These are phyloP conservation scores for Lichtheimia ornata DNA, from an alignment of 371 early-diverging fungal genomes.

Conservation along the genomic window DNA sequence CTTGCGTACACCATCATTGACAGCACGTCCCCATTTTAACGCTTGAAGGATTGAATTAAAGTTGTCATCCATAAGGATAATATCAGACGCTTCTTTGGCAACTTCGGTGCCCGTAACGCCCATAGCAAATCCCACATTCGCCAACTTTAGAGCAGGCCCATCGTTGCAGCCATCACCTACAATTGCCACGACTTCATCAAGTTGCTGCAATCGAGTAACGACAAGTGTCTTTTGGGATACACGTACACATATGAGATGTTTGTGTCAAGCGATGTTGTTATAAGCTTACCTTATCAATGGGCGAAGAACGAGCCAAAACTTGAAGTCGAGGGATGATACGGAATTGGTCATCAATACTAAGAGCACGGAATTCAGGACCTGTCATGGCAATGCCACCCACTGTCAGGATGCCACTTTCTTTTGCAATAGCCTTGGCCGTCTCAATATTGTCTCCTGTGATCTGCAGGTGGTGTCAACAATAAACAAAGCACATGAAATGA, in stretches of 20 bases:
- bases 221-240: slow-evolving; percentile 70
- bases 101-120: slow-evolving; percentile 94
- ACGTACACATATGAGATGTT: no score
- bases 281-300: slow-evolving; percentile 56
- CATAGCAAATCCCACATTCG: slow-evolving; percentile 96
- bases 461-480: slow-evolving; percentile 6
- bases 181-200: slow-evolving; percentile 66
- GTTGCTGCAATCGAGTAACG: slow-evolving; percentile 72
- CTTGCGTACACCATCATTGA: slow-evolving; percentile 88
- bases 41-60: slow-evolving; percentile 84
- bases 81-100: slow-evolving; percentile 89
- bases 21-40: slow-evolving; percentile 90
- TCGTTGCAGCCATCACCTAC: slow-evolving; percentile 96
- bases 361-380: slow-evolving; percentile 80
- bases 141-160: slow-evolving; percentile 88
- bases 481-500: neutral
- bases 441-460: slow-evolving; percentile 92
- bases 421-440: slow-evolving; percentile 85
- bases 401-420: slow-evolving; percentile 75
- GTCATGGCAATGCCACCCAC: slow-evolving; percentile 79
- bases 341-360: slow-evolving; percentile 68
- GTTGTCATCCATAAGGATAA: slow-evolving; percentile 92
- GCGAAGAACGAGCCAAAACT: slow-evolving; percentile 88
- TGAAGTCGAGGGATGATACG: slow-evolving; percentile 75
- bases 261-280: no score